Evolutionary conservation across 768 basidiomycete species (phyloP).

Genomic region (Panaeolus papilionaceus): DNA sequence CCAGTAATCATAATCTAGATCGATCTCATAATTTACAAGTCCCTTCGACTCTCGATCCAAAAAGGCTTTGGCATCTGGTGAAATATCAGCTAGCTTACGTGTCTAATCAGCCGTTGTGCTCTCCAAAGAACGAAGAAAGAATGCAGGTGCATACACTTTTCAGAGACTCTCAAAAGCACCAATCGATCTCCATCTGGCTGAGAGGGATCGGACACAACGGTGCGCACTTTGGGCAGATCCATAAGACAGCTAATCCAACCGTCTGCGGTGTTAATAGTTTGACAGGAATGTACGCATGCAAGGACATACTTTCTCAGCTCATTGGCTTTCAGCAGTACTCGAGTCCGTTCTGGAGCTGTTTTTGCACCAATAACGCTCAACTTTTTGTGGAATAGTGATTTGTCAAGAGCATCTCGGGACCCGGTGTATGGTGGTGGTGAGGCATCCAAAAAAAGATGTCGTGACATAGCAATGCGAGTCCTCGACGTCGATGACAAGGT

Average conservation of each 20-base stretch:
- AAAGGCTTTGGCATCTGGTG: constrained; percentile 58
- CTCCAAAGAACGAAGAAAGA: constrained; percentile 1
- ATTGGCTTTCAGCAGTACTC: constrained; percentile 59
- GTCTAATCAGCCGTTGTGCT: constrained; percentile 26
- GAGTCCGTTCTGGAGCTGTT: constrained; percentile 61
- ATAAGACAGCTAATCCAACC: constrained; percentile 56
- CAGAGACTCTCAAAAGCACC: constrained; percentile 67
- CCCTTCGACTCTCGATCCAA: constrained; percentile 61
- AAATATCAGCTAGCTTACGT: constrained; percentile 72
- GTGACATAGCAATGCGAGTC: constrained; percentile 36
- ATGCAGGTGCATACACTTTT: constrained; percentile 57
- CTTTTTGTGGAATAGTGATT: constrained; percentile 65
- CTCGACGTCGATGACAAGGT: not conserved
- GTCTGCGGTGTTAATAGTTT: constrained; percentile 14
- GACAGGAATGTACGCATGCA: constrained; percentile 1
- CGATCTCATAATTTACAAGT: constrained; percentile 62
- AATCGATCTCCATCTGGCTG: constrained; percentile 59
- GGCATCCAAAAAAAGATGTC: constrained; percentile 43
- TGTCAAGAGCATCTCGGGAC: constrained; percentile 62
- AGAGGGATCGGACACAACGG: constrained; percentile 57
- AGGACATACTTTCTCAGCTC: constrained; percentile 62
- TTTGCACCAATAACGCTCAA: constrained; percentile 74
- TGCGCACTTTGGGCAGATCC: constrained; percentile 71
- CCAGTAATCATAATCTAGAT: constrained; percentile 90
- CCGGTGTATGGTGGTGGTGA: constrained; percentile 54